Evolutionary conservation across 306 rosid species (phyloP).

Genomic region (Datisca glomerata): DNA sequence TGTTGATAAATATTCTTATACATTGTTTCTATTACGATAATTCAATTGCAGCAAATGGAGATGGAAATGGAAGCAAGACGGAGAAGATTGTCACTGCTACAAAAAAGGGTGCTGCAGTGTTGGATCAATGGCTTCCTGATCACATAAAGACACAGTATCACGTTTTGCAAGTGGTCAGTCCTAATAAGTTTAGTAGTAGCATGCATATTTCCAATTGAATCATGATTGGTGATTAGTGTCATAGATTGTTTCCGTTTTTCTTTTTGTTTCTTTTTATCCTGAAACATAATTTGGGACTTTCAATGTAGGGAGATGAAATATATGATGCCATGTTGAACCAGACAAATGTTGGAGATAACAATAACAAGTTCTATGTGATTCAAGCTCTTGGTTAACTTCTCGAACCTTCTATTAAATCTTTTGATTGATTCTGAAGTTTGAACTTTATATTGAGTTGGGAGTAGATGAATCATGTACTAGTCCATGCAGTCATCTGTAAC

Average conservation of each 20-base stretch:
- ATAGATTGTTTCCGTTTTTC: too few relatives aligned
- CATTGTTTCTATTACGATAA: too few relatives aligned
- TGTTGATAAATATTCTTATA: too few relatives aligned
- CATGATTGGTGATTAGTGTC: too few relatives aligned
- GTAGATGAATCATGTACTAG: too few relatives aligned
- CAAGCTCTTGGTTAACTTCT: constrained; percentile 69
- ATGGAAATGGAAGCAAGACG: constrained; percentile 15
- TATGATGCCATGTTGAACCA: constrained; percentile 92
- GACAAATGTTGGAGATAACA: constrained; percentile 70
- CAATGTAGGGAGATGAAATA: constrained; percentile 57
- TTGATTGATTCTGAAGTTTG: not conserved
- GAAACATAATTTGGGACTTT: too few relatives aligned
- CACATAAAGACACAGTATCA: constrained; percentile 56
- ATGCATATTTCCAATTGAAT: too few relatives aligned
- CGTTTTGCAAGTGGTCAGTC: constrained; percentile 65
- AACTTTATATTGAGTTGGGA: too few relatives aligned
- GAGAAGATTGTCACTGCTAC: constrained; percentile 71
- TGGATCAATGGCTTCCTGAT: constrained; percentile 86
- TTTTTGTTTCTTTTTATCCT: too few relatives aligned
- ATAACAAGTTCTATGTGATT: constrained; percentile 79
- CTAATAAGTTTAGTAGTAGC: too few relatives aligned
- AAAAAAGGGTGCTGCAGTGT: constrained; percentile 77
- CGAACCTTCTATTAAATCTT: not conserved
- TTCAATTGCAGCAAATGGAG: constrained; percentile 23
- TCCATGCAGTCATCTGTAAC: too few relatives aligned